Percentiles rank a stretch among this genome's conserved stretches.
Conservation (phyloP, 176 grass and related monocot genomes). For the Musa itinerans region DNA sequence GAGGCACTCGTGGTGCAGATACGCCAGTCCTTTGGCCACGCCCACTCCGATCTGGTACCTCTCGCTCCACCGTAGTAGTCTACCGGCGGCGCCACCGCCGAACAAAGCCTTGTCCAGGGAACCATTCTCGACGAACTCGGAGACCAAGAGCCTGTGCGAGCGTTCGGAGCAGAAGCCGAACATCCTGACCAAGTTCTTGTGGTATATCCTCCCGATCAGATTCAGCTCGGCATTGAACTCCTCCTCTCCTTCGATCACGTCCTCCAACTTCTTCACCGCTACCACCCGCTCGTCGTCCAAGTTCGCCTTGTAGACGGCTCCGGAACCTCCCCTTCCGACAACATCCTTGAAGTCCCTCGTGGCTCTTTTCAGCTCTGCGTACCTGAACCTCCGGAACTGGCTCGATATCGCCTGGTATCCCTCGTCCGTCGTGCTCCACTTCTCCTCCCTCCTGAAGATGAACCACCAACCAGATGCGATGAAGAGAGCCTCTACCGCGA, state of each 20-base stretch:
- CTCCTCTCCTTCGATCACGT: constrained; percentile 31
- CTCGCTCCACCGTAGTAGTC: constrained; percentile 28
- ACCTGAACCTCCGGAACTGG: constrained; percentile 47
- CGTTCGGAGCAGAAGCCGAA: constrained; percentile 37
- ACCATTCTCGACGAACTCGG: constrained; percentile 40
- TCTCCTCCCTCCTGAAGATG: constrained; percentile 19
- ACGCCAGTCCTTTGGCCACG: constrained; percentile 37
- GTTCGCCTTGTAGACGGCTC: constrained; percentile 46
- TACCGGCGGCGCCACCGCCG: background rate
- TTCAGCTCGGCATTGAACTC: constrained; percentile 51
- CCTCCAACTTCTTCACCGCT: constrained; percentile 39
- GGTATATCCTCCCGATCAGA: constrained; percentile 40
- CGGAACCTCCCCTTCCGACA: constrained; percentile 36
- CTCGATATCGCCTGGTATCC: constrained; percentile 19
- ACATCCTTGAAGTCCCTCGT: constrained; percentile 36
- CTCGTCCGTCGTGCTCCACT: constrained; percentile 16
- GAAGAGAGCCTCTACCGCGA: constrained; percentile 30
- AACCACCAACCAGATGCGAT: constrained; percentile 27
- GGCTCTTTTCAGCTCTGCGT: constrained; percentile 42
- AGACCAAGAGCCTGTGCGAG: constrained; percentile 31
- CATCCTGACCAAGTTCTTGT: constrained; percentile 41
- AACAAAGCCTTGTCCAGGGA: constrained; percentile 35
- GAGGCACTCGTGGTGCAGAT: constrained; percentile 65
- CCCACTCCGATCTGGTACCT: constrained; percentile 50
- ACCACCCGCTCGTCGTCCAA: constrained; percentile 34